These are phyloP conservation scores for Pestalotiopsis sp. DNA, from an alignment of 2,329 filamentous ascomycete species.

Conservation along the genomic window DNA sequence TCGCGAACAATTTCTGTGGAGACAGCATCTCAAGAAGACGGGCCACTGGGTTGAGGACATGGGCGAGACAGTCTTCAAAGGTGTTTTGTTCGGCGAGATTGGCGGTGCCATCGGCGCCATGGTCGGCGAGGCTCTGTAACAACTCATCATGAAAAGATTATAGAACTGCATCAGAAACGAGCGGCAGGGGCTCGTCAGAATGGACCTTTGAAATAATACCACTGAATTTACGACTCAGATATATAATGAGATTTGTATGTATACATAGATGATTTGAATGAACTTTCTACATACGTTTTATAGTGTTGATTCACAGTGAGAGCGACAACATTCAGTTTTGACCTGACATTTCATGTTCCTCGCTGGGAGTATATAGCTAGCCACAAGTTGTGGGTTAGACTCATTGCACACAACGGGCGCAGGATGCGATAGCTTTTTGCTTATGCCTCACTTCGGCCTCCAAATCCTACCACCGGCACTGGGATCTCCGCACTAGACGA, in stretches of 20 bases:
- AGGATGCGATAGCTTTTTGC: too few species aligned
- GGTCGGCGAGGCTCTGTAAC: conserved; percentile 40
- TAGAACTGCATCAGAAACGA: not conserved
- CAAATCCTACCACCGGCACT: too few species aligned
- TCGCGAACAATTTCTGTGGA: conserved; percentile 68
- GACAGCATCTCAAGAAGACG: conserved; percentile 63
- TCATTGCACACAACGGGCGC: too few species aligned
- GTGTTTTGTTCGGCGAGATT: conserved; percentile 75
- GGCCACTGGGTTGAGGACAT: conserved; percentile 80
- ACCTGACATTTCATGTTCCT: too few species aligned
- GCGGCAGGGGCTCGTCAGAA: not conserved
- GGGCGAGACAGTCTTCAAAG: conserved; percentile 74
- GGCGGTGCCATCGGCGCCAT: conserved; percentile 60
- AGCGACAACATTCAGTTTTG: too few species aligned
- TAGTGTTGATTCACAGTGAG: not conserved
- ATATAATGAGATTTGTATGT: not conserved
- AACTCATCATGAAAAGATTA: not conserved
- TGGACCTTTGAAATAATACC: not conserved
- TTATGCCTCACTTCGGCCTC: too few species aligned
- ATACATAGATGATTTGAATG: not conserved
- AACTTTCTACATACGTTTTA: not conserved
- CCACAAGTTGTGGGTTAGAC: too few species aligned
- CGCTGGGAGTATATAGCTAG: too few species aligned
- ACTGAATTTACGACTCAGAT: not conserved
- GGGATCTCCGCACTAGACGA: too few species aligned